These are phyloP conservation scores for Clarireedia homoeocarpa DNA, from an alignment of 2,329 filamentous ascomycete genomes.

Conservation along the genomic window DNA sequence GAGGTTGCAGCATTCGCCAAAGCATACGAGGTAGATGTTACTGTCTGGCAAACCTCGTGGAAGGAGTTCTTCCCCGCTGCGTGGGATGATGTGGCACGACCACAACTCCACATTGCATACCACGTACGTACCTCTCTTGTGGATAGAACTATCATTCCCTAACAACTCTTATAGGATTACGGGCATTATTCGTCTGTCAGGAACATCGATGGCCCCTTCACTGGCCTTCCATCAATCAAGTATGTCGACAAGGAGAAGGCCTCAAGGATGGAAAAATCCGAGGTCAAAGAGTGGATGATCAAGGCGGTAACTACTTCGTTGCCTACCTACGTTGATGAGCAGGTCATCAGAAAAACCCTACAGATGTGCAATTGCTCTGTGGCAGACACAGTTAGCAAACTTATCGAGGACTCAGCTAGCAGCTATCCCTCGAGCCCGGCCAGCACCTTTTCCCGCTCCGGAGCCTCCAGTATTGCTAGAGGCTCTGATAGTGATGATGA, in stretches of 20 bases:
- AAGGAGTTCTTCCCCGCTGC: constrained; percentile 29
- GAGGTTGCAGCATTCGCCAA: constrained; percentile 60
- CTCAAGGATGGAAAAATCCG: constrained; percentile 31
- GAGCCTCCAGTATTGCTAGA: constrained; percentile 41
- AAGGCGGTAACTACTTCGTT: constrained; percentile 37
- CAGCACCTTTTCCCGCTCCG: constrained; percentile 30
- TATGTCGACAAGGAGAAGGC: constrained; percentile 32
- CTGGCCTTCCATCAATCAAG: constrained; percentile 42
- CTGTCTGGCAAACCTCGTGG: constrained; percentile 39
- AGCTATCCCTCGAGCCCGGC: constrained; percentile 20
- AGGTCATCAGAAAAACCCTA: constrained; percentile 43
- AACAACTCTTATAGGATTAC: neutral
- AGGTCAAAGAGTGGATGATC: constrained; percentile 45
- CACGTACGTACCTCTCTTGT: neutral
- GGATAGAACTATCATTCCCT: neutral
- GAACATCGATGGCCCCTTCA: constrained; percentile 45
- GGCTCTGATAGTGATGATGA: constrained; percentile 45
- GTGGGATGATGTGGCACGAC: neutral
- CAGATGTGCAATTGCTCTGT: constrained; percentile 52
- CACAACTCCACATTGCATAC: neutral
- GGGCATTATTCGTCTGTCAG: constrained; percentile 60
- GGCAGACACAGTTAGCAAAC: constrained; percentile 41
- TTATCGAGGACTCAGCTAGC: constrained; percentile 37
- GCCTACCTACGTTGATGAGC: constrained; percentile 36
- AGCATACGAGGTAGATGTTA: constrained; percentile 52